Conservation (phyloP, 345 rosid species). For the Jatropha curcas region DNA sequence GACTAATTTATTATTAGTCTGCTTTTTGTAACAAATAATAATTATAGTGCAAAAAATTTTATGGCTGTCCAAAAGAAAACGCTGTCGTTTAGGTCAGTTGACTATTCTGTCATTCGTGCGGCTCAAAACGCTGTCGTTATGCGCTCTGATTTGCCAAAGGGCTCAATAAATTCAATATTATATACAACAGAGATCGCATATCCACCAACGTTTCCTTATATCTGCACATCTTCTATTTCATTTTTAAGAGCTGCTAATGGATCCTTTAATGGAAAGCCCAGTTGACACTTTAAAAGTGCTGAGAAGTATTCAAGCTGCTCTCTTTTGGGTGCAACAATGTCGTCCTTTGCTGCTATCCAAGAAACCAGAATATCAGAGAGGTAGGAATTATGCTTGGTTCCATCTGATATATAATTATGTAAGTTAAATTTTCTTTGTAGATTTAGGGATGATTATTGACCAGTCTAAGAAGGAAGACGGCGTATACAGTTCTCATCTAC, state of each 20-base stretch:
- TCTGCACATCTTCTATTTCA: too few relatives aligned
- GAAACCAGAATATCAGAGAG: too few relatives aligned
- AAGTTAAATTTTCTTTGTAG: neutral
- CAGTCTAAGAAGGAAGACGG: neutral
- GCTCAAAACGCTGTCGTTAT: too few relatives aligned
- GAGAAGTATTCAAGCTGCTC: neutral
- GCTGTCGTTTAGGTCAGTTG: too few relatives aligned
- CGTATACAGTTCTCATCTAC: too few relatives aligned
- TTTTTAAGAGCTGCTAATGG: neutral
- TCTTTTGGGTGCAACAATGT: conserved; percentile 2
- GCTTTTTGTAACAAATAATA: neutral
- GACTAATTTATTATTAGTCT: neutral
- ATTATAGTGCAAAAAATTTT: neutral
- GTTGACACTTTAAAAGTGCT: neutral
- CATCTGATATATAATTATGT: neutral
- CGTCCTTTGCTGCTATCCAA: neutral
- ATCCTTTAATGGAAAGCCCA: neutral
- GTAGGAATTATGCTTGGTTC: too few relatives aligned
- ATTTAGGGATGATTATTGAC: neutral
- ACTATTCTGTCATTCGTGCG: too few relatives aligned
- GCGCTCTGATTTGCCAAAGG: too few relatives aligned
- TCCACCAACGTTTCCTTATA: too few relatives aligned
- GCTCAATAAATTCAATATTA: too few relatives aligned
- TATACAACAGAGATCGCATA: too few relatives aligned
- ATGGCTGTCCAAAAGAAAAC: too few relatives aligned